Evolutionary conservation across 345 rosid genomes (phyloP).

Genomic region (Jatropha curcas): DNA sequence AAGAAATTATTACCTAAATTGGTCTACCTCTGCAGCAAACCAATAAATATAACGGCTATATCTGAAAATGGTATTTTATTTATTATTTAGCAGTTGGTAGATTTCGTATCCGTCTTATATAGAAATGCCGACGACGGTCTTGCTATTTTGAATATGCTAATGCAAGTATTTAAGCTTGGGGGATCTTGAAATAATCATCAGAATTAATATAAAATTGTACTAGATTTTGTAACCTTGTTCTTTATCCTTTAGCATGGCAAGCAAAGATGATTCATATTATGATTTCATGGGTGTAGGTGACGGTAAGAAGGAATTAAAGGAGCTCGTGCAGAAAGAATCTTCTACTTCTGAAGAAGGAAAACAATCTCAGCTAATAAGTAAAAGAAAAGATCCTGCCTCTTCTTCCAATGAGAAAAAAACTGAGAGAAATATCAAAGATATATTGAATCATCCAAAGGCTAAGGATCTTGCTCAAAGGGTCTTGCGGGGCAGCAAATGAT

Average conservation of each 20-base stretch:
- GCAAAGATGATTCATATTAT: not conserved
- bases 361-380: not conserved
- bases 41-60: too few species aligned
- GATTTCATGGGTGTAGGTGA: not conserved
- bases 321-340: not conserved
- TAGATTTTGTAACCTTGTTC: too few species aligned
- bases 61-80: too few species aligned
- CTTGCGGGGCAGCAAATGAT: not conserved
- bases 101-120: not conserved
- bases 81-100: not conserved
- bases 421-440: not conserved
- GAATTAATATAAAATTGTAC: too few species aligned
- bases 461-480: not conserved
- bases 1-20: too few species aligned
- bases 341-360: not conserved
- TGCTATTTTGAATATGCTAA: not conserved
- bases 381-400: too few species aligned
- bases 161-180: too few species aligned
- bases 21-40: too few species aligned
- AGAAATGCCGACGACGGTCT: not conserved
- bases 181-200: too few species aligned
- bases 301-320: not conserved
- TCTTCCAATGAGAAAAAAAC: too few species aligned
- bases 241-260: too few species aligned
- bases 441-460: conserved; percentile 1